Conservation (phyloP, 129 eudicot species). For the Flaveria trinervia region DNA sequence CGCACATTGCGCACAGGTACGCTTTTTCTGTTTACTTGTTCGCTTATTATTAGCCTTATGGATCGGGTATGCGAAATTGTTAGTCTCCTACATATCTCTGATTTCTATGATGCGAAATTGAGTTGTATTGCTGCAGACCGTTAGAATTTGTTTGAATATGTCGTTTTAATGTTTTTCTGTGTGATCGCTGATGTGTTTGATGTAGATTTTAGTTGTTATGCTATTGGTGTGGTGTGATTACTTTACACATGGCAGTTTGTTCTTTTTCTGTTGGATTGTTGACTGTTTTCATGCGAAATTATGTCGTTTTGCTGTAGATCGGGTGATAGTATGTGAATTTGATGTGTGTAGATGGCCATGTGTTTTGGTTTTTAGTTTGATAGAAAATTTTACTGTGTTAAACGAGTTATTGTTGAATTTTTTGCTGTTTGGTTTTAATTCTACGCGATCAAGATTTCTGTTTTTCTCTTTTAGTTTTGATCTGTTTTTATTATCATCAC, state of each 20-base stretch:
- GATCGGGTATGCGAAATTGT: background rate
- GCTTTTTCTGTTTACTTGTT: background rate
- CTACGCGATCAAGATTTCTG: no score
- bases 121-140: background rate
- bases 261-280: background rate
- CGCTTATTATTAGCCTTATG: background rate
- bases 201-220: background rate
- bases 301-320: no score
- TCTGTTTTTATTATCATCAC: background rate
- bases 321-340: background rate
- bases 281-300: no score
- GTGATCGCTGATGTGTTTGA: conserved; percentile 1
- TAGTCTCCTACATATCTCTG: background rate
- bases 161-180: background rate
- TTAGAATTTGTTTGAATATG: background rate
- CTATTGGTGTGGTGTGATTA: background rate
- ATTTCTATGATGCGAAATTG: background rate
- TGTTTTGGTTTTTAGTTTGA: background rate
- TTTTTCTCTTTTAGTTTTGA: no score
- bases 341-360: background rate
- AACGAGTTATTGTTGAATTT: background rate
- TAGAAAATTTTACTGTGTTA: background rate
- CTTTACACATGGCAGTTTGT: background rate
- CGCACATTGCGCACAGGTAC: conserved; percentile 12
- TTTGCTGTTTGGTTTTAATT: background rate